A percentile compares a stretch with the other conserved stretches of the same genome.
These are phyloP conservation scores for Gonium pectorale DNA, from an alignment of 139 green algal genomes.

Conservation along the genomic window DNA sequence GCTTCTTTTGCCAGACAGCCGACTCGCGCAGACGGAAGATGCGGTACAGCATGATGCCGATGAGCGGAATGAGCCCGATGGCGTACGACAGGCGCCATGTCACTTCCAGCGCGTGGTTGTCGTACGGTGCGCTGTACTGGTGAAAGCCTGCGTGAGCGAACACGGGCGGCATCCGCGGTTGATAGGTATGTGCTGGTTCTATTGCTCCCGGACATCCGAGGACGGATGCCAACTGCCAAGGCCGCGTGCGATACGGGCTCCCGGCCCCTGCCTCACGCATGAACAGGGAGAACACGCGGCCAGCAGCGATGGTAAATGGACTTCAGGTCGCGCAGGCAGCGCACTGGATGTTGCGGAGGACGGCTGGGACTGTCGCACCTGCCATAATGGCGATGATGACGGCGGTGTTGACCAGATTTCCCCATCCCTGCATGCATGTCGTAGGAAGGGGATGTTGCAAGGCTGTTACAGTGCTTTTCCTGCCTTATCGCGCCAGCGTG, in stretches of 20 bases:
- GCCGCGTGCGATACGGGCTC: too few relatives aligned
- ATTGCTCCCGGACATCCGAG: too few relatives aligned
- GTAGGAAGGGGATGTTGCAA: too few relatives aligned
- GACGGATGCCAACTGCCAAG: too few relatives aligned
- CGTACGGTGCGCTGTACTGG: constrained; percentile 10
- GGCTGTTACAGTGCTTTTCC: too few relatives aligned
- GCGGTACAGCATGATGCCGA: constrained; percentile 36
- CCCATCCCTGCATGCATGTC: constrained; percentile 49
- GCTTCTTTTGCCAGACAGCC: constrained; percentile 33
- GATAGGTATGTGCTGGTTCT: background rate
- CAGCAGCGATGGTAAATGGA: too few relatives aligned
- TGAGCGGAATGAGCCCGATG: constrained; percentile 37
- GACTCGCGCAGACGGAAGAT: constrained; percentile 29
- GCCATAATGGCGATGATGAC: constrained; percentile 43
- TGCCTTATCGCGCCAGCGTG: too few relatives aligned
- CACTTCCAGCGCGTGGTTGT: constrained; percentile 15
- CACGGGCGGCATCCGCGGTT: background rate
- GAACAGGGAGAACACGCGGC: too few relatives aligned
- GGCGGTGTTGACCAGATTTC: constrained; percentile 63
- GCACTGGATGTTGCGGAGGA: too few relatives aligned
- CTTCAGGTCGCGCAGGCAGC: too few relatives aligned
- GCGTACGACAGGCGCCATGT: constrained; percentile 46
- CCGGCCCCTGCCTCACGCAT: too few relatives aligned
- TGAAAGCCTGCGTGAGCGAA: background rate
- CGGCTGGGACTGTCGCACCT: too few relatives aligned